phyloP scores from a whole-genome alignment of 202 grass and related monocot species.

The Dendrocalamus latiflorus region DNA sequence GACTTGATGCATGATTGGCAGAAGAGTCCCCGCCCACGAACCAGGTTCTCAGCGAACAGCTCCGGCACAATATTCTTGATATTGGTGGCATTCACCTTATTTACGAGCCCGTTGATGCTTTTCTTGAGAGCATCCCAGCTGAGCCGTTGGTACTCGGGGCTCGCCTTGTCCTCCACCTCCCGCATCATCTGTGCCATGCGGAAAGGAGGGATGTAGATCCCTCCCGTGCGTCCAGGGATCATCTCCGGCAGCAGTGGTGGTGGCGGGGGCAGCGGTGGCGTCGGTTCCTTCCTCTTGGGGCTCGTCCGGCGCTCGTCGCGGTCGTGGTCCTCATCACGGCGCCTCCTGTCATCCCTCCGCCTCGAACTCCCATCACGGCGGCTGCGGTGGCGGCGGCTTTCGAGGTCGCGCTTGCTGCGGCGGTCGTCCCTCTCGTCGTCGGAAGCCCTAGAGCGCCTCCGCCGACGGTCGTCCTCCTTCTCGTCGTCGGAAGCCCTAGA shows the following conservation, averaged over 20 bases:
- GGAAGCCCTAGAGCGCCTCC: too few relatives aligned
- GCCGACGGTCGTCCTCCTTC: background rate
- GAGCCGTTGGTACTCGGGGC: too few relatives aligned
- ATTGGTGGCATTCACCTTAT: too few relatives aligned
- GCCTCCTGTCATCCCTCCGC: slow-evolving; percentile 3
- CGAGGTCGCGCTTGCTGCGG: slow-evolving; percentile 12
- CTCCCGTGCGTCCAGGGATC: slow-evolving; percentile 62
- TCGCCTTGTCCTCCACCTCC: too few relatives aligned
- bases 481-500: slow-evolving; percentile 19
- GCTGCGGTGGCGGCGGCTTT: slow-evolving; percentile 4
- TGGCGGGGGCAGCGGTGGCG: slow-evolving; percentile 25
- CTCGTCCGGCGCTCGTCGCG: slow-evolving; percentile 16
- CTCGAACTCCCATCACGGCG: slow-evolving; percentile 25
- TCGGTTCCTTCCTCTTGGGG: slow-evolving; percentile 32
- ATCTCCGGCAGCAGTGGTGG: slow-evolving; percentile 48
- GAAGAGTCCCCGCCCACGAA: too few relatives aligned
- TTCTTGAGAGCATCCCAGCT: too few relatives aligned
- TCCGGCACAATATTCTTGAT: too few relatives aligned
- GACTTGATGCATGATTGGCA: too few relatives aligned
- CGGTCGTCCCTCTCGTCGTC: background rate
- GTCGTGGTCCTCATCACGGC: background rate
- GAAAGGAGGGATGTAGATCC: slow-evolving; percentile 95
- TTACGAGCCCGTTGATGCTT: too few relatives aligned
- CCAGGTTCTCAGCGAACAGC: too few relatives aligned
- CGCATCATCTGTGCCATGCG: too few relatives aligned